Evolutionary conservation across 2,329 filamentous ascomycete genomes (phyloP).

Genomic region (Diaporthe ilicicola): DNA sequence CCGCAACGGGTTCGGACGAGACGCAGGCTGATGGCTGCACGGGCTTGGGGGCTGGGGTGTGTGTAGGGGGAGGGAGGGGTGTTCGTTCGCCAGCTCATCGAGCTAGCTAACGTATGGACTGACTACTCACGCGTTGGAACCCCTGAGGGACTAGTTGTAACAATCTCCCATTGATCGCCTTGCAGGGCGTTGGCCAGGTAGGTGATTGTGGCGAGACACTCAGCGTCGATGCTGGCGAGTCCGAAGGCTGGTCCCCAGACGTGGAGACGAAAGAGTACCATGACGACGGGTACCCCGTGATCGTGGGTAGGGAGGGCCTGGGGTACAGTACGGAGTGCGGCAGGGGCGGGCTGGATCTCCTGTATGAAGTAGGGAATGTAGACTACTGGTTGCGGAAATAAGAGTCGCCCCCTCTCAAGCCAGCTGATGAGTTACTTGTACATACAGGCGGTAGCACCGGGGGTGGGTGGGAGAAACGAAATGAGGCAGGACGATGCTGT

Average conservation of each 20-base stretch:
- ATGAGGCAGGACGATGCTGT: constrained; percentile 23
- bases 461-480: constrained; percentile 1
- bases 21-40: constrained; percentile 39
- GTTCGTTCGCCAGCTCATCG: background rate
- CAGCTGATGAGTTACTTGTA: background rate
- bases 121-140: constrained; percentile 74
- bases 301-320: constrained; percentile 5
- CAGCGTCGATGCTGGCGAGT: constrained; percentile 88
- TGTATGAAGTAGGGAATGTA: background rate
- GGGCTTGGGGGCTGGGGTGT: constrained; percentile 6
- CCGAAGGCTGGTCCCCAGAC: constrained; percentile 91
- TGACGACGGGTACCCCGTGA: constrained; percentile 34
- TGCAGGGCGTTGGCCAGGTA: constrained; percentile 74
- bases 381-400: constrained; percentile 2
- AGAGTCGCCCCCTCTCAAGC: background rate
- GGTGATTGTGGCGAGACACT: constrained; percentile 85
- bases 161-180: constrained; percentile 68
- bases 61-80: constrained; percentile 6
- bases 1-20: constrained; percentile 22
- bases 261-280: constrained; percentile 74
- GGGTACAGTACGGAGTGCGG: constrained; percentile 2
- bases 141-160: constrained; percentile 75
- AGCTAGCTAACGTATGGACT: background rate
- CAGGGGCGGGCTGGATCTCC: background rate
- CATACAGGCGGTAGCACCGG: constrained; percentile 2